Base-by-base conservation (phyloP, 179 eudicot genomes). In the Silene vulgaris region DNA sequence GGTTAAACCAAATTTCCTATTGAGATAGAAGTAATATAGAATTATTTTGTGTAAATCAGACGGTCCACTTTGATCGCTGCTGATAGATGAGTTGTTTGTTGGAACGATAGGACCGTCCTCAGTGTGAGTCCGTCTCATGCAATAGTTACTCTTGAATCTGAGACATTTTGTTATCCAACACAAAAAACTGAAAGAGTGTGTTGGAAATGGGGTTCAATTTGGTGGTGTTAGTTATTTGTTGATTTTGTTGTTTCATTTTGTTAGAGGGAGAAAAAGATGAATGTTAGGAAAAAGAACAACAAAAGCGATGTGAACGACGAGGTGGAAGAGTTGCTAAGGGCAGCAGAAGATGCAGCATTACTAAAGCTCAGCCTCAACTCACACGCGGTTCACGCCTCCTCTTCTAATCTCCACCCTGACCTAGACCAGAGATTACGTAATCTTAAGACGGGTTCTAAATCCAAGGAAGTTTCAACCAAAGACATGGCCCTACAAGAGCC, bases 261-360 rank as follows among this genome's bases (percentile, higher is more conserved):
- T 28, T 9, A 6, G 37, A 26, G 37, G 14, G 37, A 16, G 35
- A 63, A 37, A 21, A 50, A 26, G 71, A 83, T 83, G 84, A 80
- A 75, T n/a, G 52, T 2, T 54, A 69, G 65, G 19, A 78, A 75
- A 69, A 85, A 75, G 77, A 85, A 69, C 54, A 71, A 72, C 28
- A 23, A 74, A 17, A 74, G 64, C 20, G 78, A 71, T 35, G 78
- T 37, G 32, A 74, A 72, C 63, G 89, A 87, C 29, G 93, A 86
- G 78, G 97, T 86, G 16, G 91, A 88, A 61, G 89, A 89, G 83
- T 80, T 92, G 75, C 85, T 92, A 35, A 83, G 87, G 75, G 89
- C 87, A 52, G 89, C 94, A 20, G 78, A 92, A 74, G 97, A 92
- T 67, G 94, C 87, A 12, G 40, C 84, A 37, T 78, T 90, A 64